These are phyloP conservation scores for Wickerhamiella slavikovae DNA, from an alignment of 805 yeast species.

Conservation along the genomic window DNA sequence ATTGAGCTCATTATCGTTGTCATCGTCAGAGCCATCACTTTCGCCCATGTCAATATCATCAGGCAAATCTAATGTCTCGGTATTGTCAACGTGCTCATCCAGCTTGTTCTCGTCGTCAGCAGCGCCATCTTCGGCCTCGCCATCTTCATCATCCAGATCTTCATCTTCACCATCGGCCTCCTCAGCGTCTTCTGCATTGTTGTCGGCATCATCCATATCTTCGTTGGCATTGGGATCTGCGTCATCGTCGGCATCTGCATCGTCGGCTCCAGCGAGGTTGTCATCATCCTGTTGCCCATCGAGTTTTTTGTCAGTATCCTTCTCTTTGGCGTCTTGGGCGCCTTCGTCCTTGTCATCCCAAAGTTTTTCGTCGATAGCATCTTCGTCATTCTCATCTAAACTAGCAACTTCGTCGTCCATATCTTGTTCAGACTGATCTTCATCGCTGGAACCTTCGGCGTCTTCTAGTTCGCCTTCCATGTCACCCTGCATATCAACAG, in stretches of 20 bases:
- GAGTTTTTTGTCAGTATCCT: constrained; percentile 53
- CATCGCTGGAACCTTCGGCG: constrained; percentile 34
- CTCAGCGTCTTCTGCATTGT: constrained; percentile 68
- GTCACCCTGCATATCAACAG: constrained; percentile 88
- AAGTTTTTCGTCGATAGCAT: constrained; percentile 91
- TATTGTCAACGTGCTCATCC: constrained; percentile 59
- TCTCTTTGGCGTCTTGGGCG: constrained; percentile 44
- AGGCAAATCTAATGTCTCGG: constrained; percentile 74
- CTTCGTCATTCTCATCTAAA: constrained; percentile 76
- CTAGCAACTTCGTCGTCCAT: constrained; percentile 80
- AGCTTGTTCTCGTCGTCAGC: constrained; percentile 49
- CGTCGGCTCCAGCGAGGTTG: constrained; percentile 12
- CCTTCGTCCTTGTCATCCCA: constrained; percentile 83
- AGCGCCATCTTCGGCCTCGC: constrained; percentile 1
- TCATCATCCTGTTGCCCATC: constrained; percentile 23
- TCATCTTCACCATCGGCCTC: constrained; percentile 23
- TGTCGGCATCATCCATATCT: constrained; percentile 38
- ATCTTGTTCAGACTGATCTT: constrained; percentile 41
- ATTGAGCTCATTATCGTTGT: constrained; percentile 15
- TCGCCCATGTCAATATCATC: constrained; percentile 74
- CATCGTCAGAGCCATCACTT: constrained; percentile 16
- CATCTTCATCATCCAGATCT: constrained; percentile 40
- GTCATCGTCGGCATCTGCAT: constrained; percentile 17
- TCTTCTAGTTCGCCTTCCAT: constrained; percentile 90
- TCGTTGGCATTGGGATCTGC: constrained; percentile 20